Conservation (phyloP, 345 rosid species). For the Psidium friedrichsthalianum region DNA sequence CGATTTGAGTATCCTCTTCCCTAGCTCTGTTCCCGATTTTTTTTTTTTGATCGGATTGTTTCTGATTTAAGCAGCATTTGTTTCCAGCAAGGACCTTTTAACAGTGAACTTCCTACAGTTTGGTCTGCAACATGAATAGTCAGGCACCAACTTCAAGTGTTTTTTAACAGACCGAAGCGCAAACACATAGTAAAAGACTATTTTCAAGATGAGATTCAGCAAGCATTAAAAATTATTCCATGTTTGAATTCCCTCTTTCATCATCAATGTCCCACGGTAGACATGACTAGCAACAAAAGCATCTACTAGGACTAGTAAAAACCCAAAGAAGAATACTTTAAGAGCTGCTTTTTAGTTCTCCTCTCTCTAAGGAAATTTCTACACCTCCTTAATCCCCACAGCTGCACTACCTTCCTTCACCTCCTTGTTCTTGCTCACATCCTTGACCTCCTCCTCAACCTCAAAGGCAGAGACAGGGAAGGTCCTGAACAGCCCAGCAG, state of each 20-base stretch:
- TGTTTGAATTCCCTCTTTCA: neutral
- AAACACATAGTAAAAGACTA: neutral
- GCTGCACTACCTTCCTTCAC: slow-evolving; percentile 13
- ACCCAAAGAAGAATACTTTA: neutral
- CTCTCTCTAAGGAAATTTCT: neutral
- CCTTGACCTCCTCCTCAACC: slow-evolving; percentile 24
- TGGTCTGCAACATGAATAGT: neutral
- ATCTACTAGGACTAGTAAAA: neutral
- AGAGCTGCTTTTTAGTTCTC: neutral
- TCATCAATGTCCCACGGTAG: neutral
- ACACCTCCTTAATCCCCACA: slow-evolving; percentile 25
- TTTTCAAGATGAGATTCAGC: neutral
- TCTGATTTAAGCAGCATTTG: neutral
- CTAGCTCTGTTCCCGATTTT: neutral
- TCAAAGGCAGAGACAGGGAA: slow-evolving; percentile 63
- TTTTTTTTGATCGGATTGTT: no score
- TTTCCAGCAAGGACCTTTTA: neutral
- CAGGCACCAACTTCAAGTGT: neutral
- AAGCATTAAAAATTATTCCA: neutral
- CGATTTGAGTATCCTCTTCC: neutral
- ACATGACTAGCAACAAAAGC: neutral
- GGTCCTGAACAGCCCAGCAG: slow-evolving; percentile 60
- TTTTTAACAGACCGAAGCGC: neutral
- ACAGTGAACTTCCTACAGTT: neutral
- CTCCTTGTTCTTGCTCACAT: slow-evolving; percentile 15